These are phyloP conservation scores for Epichloe amarillans DNA, from an alignment of 2,329 filamentous ascomycete species.

Conservation along the genomic window DNA sequence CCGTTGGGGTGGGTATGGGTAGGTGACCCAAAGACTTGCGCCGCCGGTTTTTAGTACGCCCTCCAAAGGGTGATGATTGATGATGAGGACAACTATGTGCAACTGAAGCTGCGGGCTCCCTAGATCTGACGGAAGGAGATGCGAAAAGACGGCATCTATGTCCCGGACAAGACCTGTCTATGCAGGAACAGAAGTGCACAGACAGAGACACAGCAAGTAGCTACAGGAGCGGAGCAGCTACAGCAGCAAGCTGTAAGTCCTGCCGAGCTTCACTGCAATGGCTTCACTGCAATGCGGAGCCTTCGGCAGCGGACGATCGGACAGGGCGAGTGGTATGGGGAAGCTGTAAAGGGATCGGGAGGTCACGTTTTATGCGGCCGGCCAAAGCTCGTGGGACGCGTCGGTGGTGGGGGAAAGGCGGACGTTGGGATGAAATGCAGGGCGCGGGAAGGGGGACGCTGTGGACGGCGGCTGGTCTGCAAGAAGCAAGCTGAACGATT, in stretches of 20 bases:
- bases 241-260: background rate
- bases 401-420: background rate
- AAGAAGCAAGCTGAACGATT: background rate
- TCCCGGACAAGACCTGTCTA: background rate
- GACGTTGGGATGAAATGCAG: background rate
- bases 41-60: background rate
- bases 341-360: constrained; percentile 5
- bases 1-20: background rate
- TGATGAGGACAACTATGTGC: background rate
- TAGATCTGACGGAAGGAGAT: background rate
- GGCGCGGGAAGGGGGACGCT: too few relatives aligned
- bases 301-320: background rate
- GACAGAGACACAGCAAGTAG: background rate
- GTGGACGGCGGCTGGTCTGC: background rate
- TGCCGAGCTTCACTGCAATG: background rate
- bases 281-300: background rate
- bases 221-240: too few relatives aligned
- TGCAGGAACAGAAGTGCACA: background rate
- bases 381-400: constrained; percentile 3
- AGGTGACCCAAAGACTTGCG: background rate
- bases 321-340: background rate
- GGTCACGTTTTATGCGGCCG: constrained; percentile 20
- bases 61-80: too few relatives aligned
- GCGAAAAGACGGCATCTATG: too few relatives aligned
- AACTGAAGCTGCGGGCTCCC: background rate